Evolutionary conservation across 257 asterid genomes (phyloP).

Genomic region (Avicennia marina): DNA sequence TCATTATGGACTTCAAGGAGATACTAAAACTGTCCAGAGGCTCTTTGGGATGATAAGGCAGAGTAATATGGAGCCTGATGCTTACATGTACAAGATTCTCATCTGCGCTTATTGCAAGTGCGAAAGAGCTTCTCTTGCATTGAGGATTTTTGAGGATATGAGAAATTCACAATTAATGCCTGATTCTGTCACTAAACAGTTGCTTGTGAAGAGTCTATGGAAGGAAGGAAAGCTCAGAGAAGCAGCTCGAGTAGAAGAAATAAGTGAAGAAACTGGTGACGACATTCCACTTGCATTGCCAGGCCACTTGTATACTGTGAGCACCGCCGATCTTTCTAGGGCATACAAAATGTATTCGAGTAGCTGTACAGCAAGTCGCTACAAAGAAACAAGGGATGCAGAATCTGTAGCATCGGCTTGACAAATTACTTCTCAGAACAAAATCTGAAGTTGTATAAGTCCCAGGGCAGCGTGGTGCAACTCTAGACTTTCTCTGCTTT

Average conservation of each 20-base stretch:
- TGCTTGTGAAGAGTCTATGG: slow-evolving; percentile 87
- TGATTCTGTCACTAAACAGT: slow-evolving; percentile 54
- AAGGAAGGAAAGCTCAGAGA: slow-evolving; percentile 89
- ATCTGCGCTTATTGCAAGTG: slow-evolving; percentile 84
- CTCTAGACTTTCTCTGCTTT: too few relatives aligned
- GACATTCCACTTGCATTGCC: slow-evolving; percentile 58
- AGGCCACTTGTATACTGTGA: slow-evolving; percentile 69
- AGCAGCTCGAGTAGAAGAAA: slow-evolving; percentile 88
- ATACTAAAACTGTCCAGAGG: slow-evolving; percentile 71
- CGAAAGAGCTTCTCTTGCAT: slow-evolving; percentile 79
- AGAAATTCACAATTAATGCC: slow-evolving; percentile 45
- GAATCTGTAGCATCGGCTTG: too few relatives aligned
- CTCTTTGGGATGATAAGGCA: slow-evolving; percentile 79
- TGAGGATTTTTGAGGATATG: slow-evolving; percentile 83
- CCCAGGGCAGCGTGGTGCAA: too few relatives aligned
- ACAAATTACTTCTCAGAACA: too few relatives aligned
- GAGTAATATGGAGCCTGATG: slow-evolving; percentile 77
- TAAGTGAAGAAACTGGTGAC: slow-evolving; percentile 40
- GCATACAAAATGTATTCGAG: slow-evolving; percentile 51
- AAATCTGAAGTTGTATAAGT: too few relatives aligned
- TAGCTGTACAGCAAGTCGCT: too few relatives aligned
- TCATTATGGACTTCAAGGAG: slow-evolving; percentile 81
- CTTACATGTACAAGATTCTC: slow-evolving; percentile 76
- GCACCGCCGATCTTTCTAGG: slow-evolving; percentile 51
- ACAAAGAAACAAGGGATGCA: too few relatives aligned